Evolutionary conservation across 116 monocot species (phyloP), one percentile per base, ranked within the genome.

Genomic region (Dioscorea cayenensis): DNA sequence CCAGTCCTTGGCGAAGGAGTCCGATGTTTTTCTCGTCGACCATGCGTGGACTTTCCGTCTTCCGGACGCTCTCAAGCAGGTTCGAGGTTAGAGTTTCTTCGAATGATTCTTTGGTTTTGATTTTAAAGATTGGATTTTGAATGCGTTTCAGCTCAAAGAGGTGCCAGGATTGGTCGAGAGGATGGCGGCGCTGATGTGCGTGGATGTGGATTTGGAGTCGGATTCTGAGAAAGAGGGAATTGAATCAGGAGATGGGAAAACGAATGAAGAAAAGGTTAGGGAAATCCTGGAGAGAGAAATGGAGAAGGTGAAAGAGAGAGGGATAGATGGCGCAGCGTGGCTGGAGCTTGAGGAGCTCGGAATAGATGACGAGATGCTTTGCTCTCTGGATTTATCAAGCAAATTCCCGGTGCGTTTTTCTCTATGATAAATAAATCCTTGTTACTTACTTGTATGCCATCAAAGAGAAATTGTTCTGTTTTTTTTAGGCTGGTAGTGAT

Each of bases 21-120:
- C 91, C 14, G 79, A 77, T 37, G 49, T 99, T 37, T 99, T 99
- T 81, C 83, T 94, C 68, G 74, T 94, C 73, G 99, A 99, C 51
- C 99, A 99, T 69, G 91, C 99, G 51, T 99, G 94, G 94, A 84
- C 94, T 14, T 99, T 99, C 73, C 94, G 97, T 28, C 88, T 99
- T 14, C 58, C 89, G 19, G 88, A 90, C 25, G 90, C 94, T 18
- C 88, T 83, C 77, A 90, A 87, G 36, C 92, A 90, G 90, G 95
- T 90, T 4, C 64, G 35, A 17, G 22, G 6, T 13, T 11, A 27
- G 14, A 13, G 64, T 51, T 38, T 17, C 37, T 60, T 55, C 17
- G 10, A 38, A 29, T 36, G 18, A 52, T 19, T 10, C 52, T 69
- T 60, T 68, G 28, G 43, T 77, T 72, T 52, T 75, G 36, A 58